Percentiles rank a stretch among this genome's conserved stretches.
Conservation (phyloP, 139 green algal genomes). For the Edaphochlamys debaryana region DNA sequence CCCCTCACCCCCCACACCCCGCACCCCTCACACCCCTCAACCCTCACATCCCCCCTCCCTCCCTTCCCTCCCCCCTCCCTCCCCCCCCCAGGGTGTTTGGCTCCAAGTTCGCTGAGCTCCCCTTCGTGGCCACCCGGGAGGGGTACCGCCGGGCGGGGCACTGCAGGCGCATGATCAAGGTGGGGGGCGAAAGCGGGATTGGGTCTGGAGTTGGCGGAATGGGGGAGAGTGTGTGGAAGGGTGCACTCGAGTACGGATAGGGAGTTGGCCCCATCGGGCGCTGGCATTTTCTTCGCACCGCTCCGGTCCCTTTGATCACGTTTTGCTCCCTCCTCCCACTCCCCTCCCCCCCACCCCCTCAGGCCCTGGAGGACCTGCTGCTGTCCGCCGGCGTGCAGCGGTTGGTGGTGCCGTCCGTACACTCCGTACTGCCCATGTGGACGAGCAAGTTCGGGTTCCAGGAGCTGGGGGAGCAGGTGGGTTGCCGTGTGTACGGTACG, state of each 20-base stretch:
- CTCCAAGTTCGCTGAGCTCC: conserved; percentile 69
- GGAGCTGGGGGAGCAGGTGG: conserved; percentile 50
- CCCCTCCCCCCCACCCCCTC: neutral
- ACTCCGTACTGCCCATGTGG: conserved; percentile 72
- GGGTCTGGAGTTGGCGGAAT: neutral
- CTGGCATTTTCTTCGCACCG: too few relatives aligned
- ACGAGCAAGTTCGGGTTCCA: conserved; percentile 64
- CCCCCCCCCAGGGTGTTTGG: conserved; percentile 60
- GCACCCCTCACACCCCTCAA: too few relatives aligned
- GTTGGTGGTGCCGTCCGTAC: conserved; percentile 71
- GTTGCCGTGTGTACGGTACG: too few relatives aligned
- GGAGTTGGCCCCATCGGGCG: too few relatives aligned
- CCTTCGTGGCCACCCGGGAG: conserved; percentile 74
- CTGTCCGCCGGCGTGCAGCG: conserved; percentile 53
- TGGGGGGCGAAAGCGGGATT: neutral
- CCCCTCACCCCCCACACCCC: too few relatives aligned
- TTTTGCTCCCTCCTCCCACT: neutral
- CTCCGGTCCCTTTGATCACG: too few relatives aligned
- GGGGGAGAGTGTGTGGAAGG: neutral
- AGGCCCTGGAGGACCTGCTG: conserved; percentile 68
- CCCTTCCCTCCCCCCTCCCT: neutral
- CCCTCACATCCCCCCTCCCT: too few relatives aligned
- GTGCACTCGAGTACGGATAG: neutral
- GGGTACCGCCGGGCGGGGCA: conserved; percentile 71
- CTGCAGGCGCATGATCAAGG: conserved; percentile 71